A percentile compares a stretch with the other conserved stretches of the same genome.
phyloP scores from a whole-genome alignment of 768 basidiomycete species.

The Collybiopsis confluens region DNA sequence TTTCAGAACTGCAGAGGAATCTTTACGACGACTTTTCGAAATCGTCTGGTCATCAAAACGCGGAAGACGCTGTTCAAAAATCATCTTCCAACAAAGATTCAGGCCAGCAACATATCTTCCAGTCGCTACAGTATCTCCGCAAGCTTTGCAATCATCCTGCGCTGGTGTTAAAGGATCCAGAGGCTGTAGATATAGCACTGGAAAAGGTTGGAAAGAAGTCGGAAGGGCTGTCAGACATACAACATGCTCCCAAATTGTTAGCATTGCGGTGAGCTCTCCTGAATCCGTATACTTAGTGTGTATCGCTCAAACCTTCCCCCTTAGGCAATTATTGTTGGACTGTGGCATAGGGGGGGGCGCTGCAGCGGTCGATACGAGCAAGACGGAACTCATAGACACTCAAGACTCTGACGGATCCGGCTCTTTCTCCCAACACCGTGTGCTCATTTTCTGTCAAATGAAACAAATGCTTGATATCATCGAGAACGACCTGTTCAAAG shows the following conservation, averaged over 20 bases:
- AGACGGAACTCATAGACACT: conserved; percentile 65
- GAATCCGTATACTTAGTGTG: neutral
- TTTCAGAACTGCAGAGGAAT: conserved; percentile 89
- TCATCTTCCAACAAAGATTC: conserved; percentile 35
- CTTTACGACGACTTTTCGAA: conserved; percentile 93
- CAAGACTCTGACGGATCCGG: conserved; percentile 43
- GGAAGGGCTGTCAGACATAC: conserved; percentile 64
- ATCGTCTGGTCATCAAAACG: conserved; percentile 64
- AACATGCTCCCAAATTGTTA: conserved; percentile 89
- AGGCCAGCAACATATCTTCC: conserved; percentile 88
- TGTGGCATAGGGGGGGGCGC: conserved; percentile 80
- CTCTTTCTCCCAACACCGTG: conserved; percentile 91
- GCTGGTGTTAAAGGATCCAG: conserved; percentile 76
- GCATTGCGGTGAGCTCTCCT: conserved; percentile 69
- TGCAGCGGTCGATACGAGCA: conserved; percentile 47
- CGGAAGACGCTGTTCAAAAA: conserved; percentile 56
- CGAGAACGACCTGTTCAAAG: conserved; percentile 87
- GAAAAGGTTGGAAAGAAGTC: conserved; percentile 46
- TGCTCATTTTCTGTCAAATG: conserved; percentile 98
- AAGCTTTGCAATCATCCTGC: conserved; percentile 98
- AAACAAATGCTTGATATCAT: conserved; percentile 99
- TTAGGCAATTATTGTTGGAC: conserved; percentile 87
- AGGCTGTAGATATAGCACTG: conserved; percentile 55
- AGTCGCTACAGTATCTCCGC: conserved; percentile 92
- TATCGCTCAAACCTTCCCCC: conserved; percentile 1